These are phyloP conservation scores for Anthoceros angustus DNA, from an alignment of 225 moss, liverwort and hornwort genomes.

Conservation along the genomic window DNA sequence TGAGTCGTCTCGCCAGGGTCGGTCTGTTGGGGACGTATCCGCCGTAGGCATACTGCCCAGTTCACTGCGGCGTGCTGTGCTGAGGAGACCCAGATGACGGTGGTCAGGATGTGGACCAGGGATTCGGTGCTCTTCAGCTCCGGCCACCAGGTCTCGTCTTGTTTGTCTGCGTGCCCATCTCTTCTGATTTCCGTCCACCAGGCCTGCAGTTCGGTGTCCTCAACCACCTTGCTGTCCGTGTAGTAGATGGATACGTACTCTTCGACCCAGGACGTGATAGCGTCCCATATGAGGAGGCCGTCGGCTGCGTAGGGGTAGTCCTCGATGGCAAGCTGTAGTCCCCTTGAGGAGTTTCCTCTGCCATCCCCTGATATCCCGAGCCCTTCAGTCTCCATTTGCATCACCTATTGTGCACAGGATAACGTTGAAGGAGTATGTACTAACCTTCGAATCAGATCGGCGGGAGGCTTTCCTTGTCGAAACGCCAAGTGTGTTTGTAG, in stretches of 20 bases:
- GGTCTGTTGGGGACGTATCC: constrained; percentile 49
- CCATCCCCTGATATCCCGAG: constrained; percentile 38
- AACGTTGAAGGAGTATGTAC: background rate
- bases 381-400: background rate
- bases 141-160: constrained; percentile 42
- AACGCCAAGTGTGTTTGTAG: constrained; percentile 35
- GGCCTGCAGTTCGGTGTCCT: constrained; percentile 43
- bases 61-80: constrained; percentile 61
- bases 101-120: constrained; percentile 28
- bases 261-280: constrained; percentile 24
- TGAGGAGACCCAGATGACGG: constrained; percentile 49
- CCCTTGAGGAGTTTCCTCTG: constrained; percentile 24
- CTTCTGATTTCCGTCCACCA: constrained; percentile 54
- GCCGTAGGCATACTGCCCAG: constrained; percentile 43
- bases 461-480: constrained; percentile 38
- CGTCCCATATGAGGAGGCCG: constrained; percentile 51
- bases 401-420: too few relatives aligned
- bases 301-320: constrained; percentile 74
- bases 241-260: constrained; percentile 41
- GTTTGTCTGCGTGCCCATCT: constrained; percentile 18
- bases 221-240: constrained; percentile 22
- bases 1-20: constrained; percentile 25
- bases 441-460: constrained; percentile 36
- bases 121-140: constrained; percentile 16
- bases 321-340: constrained; percentile 43